Base-by-base conservation (phyloP, 805 yeast species). In the Jamesozyma piceae region DNA sequence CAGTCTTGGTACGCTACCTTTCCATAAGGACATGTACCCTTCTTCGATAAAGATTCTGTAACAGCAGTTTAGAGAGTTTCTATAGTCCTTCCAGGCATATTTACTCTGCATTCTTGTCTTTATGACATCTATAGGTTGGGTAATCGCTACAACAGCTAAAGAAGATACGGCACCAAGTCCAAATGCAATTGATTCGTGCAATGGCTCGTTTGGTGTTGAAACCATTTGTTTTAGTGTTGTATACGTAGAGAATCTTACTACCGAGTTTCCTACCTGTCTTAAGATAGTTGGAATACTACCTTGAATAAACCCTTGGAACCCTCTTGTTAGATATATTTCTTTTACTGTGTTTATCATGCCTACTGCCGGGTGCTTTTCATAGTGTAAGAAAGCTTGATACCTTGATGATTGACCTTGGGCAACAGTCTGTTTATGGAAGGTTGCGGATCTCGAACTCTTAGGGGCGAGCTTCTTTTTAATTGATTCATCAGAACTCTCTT, bases 121-220 rank as follows among this genome's bases (percentile, higher is more conserved):
- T 38, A 89, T 64, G 2, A 86, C 85, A 64, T 89, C 97, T 24
- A 89, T 67, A 0, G 97, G 97, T 64, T 87, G 97, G 0, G 95
- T 89, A 0, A 75, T 66, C 0, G 75, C 77, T 19, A 86, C 83
- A 24, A 85, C 94, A 0, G 87, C 82, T 3, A 74, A 63, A 0
- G 92, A 78, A 2, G 94, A 77, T 1, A 76, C 68, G 10, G 80
- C 64, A 4, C 92, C 87, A 9, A 78, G 44, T 1, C 55, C 61
- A 27, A 58, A 58, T 1, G 68, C 60, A 13, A 65, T 45, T 36
- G 61, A 54, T 34, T 62, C 58, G 43, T 64, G 60, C 53, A 67
- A 36, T 53, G 64, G 68, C 36, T 54, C 54, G 32, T 57, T 60
- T 11, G 63, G 78, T 35, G 75, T 76, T 35, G 74, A 75, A 17